Evolutionary conservation across 768 basidiomycete species (phyloP), one percentile per base, ranked within the genome.

Genomic region (Tylopilus vinaceipallidus): DNA sequence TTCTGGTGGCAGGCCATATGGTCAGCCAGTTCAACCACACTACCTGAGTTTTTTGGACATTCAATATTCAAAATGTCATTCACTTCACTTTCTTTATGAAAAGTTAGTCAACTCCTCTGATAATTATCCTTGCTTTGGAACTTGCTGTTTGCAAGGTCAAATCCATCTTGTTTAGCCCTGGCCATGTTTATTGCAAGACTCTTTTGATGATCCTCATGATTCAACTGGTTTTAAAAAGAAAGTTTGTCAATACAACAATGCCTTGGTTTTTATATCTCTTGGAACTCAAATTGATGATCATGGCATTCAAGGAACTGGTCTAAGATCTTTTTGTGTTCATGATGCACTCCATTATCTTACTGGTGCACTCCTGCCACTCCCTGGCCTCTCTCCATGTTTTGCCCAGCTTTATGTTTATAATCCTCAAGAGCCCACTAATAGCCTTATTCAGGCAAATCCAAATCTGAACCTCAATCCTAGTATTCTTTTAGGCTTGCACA

Each of bases 371-470:
- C 52, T 0, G 0, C 64, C 73, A 23, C 7, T 41, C 0, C 39
- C 35, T n/a, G 61, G 56, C 2, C 26, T 35, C 8, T 34, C 20
- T 1, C 67, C 74, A 0, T 24, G 38, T 0, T 76, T 73, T 61
- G 66, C 71, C 1, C 75, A 77, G 49, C 62, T 77, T 0, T 75
- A 75, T 45, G 59, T 76, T 5, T n/a, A n/a, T n/a, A n/a, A n/a
- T n/a, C n/a, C n/a, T n/a, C n/a, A n/a, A n/a, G n/a, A n/a, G n/a
- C n/a, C 75, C 0, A 61, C 72, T 11, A 36, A 70, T 3, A 19
- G 45, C 47, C 38, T 71, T 2, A 54, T 60, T 36, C 14, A 39
- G 2, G 14, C 17, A 1, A 72, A 72, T 56, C 43, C 34, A n/a
- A 45, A 60, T 9, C 52, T 68, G 1, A 19, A 53, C 22, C n/a